These are phyloP conservation scores for Lactifluus echinatus DNA, from an alignment of 768 basidiomycete species.

Conservation along the genomic window DNA sequence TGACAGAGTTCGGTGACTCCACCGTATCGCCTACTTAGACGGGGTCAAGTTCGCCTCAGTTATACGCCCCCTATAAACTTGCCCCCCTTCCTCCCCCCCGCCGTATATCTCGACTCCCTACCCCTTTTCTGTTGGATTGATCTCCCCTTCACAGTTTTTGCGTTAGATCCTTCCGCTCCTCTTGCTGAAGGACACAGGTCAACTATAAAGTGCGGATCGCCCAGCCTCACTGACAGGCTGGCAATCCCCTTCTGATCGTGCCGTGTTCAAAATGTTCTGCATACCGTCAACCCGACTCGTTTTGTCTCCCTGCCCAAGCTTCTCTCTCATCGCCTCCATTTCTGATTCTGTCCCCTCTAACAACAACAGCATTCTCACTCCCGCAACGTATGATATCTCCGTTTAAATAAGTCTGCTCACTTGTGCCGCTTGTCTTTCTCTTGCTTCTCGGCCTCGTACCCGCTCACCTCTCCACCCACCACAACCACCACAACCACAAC, in stretches of 20 bases:
- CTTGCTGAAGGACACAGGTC: slow-evolving; percentile 22
- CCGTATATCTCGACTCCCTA: background rate
- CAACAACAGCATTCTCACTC: slow-evolving; percentile 2
- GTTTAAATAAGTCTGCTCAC: slow-evolving; percentile 14
- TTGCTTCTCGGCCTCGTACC: background rate
- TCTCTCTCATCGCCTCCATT: slow-evolving; percentile 16
- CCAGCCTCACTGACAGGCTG: slow-evolving; percentile 37
- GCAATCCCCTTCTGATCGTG: slow-evolving; percentile 24
- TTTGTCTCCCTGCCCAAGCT: slow-evolving; percentile 23
- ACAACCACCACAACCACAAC: too few relatives aligned
- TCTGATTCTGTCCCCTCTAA: slow-evolving; percentile 15
- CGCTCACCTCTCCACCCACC: slow-evolving; percentile 12
- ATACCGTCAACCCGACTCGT: slow-evolving; percentile 23
- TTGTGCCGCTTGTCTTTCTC: background rate
- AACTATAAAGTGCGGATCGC: slow-evolving; percentile 30
- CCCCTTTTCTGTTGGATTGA: background rate
- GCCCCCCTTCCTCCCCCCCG: background rate
- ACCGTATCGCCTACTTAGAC: slow-evolving; percentile 21
- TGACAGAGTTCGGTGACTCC: slow-evolving; percentile 29
- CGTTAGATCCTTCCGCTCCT: slow-evolving; percentile 19
- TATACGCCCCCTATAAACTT: slow-evolving; percentile 16
- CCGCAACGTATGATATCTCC: slow-evolving; percentile 8
- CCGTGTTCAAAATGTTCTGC: slow-evolving; percentile 35
- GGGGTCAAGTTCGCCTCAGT: slow-evolving; percentile 8
- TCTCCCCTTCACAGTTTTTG: background rate